phyloP scores from a whole-genome alignment of 2,329 filamentous ascomycete species.

The Hymenoscyphus scutula region DNA sequence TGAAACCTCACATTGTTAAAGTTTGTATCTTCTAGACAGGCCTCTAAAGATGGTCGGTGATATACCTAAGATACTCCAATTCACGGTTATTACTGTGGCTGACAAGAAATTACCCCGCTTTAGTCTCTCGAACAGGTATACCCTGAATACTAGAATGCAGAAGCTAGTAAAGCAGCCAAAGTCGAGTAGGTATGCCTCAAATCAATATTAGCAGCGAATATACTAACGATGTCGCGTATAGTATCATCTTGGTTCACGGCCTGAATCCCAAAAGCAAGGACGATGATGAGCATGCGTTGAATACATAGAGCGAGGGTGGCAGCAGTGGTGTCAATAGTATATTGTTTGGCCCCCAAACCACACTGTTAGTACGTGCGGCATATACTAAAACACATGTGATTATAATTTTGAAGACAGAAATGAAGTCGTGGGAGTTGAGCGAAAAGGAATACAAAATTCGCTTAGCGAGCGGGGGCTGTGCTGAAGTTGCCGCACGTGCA shows the following conservation, averaged over 20 bases:
- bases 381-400: no score
- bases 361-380: no score
- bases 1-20: no score
- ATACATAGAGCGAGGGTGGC: constrained; percentile 31
- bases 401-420: no score
- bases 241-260: constrained; percentile 31
- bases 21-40: neutral
- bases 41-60: neutral
- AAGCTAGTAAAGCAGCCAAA: constrained; percentile 14
- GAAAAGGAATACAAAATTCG: no score
- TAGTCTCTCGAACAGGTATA: constrained; percentile 17
- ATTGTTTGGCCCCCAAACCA: no score
- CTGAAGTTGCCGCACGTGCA: no score
- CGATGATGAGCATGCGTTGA: constrained; percentile 28
- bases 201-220: neutral
- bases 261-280: constrained; percentile 29
- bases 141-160: constrained; percentile 11
- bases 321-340: no score
- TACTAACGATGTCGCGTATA: constrained; percentile 14
- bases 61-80: neutral
- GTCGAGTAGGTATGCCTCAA: constrained; percentile 15
- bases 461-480: no score
- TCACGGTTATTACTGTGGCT: neutral
- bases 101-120: neutral
- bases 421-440: no score